Percentiles rank a stretch among this genome's conserved stretches.
phyloP scores from a whole-genome alignment of 768 basidiomycete species.

The Rhizopogon vesiculosus region DNA sequence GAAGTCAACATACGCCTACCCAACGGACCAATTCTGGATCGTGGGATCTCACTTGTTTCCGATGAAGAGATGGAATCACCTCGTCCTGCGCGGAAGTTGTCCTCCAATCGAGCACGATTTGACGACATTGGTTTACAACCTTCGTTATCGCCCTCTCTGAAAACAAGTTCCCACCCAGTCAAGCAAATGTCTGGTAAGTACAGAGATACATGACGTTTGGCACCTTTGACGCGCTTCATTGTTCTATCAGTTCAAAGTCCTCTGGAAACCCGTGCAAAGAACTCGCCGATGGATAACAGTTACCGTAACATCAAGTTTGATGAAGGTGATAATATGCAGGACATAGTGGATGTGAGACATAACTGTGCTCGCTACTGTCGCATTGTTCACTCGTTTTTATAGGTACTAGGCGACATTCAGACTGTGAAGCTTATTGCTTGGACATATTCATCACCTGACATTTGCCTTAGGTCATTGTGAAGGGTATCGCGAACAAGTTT shows the following conservation, averaged over 20 bases:
- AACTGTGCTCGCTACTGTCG: not conserved
- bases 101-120: not conserved
- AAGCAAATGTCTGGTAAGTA: not conserved
- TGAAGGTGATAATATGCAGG: constrained; percentile 17
- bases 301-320: not conserved
- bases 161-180: not conserved
- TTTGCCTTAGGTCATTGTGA: constrained; percentile 39
- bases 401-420: constrained; percentile 51
- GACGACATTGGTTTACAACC: not conserved
- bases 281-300: not conserved
- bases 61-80: not conserved
- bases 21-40: not conserved
- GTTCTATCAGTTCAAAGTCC: not conserved
- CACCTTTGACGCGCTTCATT: not conserved
- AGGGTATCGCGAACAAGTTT: constrained; percentile 44
- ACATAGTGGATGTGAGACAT: constrained; percentile 40
- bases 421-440: constrained; percentile 25
- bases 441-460: constrained; percentile 11
- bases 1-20: not conserved
- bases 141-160: not conserved
- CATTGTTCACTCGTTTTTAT: not conserved
- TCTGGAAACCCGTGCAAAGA: not conserved
- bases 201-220: not conserved
- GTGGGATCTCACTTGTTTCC: not conserved
- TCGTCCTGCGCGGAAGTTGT: not conserved